phyloP scores from a whole-genome alignment of 1,139 yeast species.

The Sugiyamaella xylanicola region DNA sequence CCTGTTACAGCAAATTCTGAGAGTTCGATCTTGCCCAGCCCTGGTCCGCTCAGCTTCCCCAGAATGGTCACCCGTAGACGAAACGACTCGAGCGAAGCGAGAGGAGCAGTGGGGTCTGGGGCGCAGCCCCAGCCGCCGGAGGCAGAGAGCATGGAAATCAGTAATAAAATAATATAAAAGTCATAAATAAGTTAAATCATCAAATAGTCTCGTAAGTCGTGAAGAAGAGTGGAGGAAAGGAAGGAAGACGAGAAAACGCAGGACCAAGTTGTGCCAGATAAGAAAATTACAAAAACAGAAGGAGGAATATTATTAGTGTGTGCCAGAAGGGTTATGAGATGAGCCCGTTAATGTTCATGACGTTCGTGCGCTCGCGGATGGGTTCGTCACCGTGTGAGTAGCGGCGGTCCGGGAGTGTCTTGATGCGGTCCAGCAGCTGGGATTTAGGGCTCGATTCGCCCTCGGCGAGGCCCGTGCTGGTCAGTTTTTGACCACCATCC shows the following conservation, averaged over 20 bases:
- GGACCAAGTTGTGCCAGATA: too few species aligned
- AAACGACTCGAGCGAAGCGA: too few species aligned
- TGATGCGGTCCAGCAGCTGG: background rate
- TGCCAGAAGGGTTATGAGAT: conserved; percentile 14
- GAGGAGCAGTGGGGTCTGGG: background rate
- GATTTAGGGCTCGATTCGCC: conserved; percentile 9
- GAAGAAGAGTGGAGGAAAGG: background rate
- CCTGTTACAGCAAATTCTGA: too few species aligned
- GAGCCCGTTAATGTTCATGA: conserved; percentile 23
- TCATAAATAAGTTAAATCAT: conserved; percentile 11
- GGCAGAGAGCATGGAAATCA: background rate
- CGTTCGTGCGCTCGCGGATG: conserved; percentile 11
- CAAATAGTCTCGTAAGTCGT: conserved; percentile 14
- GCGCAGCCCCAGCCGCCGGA: conserved; percentile 2
- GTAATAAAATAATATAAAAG: conserved; percentile 9
- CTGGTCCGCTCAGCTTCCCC: too few species aligned
- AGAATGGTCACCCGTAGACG: too few species aligned
- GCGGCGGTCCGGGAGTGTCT: conserved; percentile 21
- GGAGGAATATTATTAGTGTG: conserved; percentile 16
- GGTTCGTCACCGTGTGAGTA: conserved; percentile 16
- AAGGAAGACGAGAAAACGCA: conserved; percentile 6
- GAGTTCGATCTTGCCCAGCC: too few species aligned
- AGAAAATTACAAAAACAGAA: conserved; percentile 18
- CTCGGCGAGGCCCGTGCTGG: conserved; percentile 8
- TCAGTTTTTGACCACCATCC: conserved; percentile 43